Conservation (phyloP, 192 early-diverging fungal genomes). For the Mortierella claussenii region DNA sequence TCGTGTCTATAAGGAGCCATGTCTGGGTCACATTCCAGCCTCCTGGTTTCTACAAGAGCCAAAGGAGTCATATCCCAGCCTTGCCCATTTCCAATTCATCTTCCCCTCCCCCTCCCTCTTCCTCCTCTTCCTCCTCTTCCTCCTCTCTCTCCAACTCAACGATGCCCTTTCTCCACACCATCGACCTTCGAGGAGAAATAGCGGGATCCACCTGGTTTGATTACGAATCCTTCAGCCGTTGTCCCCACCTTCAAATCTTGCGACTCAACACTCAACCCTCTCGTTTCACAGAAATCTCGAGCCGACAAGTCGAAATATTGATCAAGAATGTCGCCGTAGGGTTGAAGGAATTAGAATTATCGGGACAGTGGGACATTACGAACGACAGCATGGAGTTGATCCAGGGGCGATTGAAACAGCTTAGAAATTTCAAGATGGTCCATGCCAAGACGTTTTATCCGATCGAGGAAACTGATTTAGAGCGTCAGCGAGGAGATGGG, state of each 20-base stretch:
- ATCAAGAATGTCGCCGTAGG: neutral
- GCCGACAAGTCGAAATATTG: neutral
- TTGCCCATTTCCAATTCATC: too few relatives aligned
- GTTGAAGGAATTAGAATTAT: conserved; percentile 10
- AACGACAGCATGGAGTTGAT: conserved; percentile 10
- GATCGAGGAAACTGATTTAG: too few relatives aligned
- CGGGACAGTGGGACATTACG: conserved; percentile 14
- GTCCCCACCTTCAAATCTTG: neutral
- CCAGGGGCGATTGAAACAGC: neutral
- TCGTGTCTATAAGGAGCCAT: too few relatives aligned
- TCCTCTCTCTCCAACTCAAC: neutral
- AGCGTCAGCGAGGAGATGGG: too few relatives aligned
- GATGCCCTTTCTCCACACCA: conserved; percentile 1
- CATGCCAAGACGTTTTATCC: conserved; percentile 5
- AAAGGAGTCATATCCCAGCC: too few relatives aligned
- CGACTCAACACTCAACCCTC: conserved; percentile 12
- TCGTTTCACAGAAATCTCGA: conserved; percentile 1
- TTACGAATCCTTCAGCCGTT: conserved; percentile 2
- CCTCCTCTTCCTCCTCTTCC: neutral
- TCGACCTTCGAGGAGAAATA: conserved; percentile 23
- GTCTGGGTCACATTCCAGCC: too few relatives aligned
- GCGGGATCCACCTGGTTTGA: neutral
- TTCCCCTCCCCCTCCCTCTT: neutral
- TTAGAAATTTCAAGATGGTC: conserved; percentile 7
- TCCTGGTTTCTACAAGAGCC: too few relatives aligned